Base-by-base conservation (phyloP, 169 alveolate genomes). In the Plasmodium billcollinsi region DNA sequence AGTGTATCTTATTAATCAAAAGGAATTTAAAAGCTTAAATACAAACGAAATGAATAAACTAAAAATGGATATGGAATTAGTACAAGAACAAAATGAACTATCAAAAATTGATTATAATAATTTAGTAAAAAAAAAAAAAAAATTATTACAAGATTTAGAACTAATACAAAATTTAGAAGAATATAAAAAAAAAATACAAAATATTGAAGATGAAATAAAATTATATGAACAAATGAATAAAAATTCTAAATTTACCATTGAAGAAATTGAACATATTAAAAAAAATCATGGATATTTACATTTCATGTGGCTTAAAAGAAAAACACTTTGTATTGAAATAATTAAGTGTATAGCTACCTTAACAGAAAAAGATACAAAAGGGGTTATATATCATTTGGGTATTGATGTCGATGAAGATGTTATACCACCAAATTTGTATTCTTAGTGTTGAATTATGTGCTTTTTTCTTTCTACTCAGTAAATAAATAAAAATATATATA, bases 1-100 rank as follows among this genome's bases (percentile, higher is more conserved):
- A 89, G 95, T 95, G 15, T 95, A 95, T 62, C 66, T 95, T 33
- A 73, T 95, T n/a, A 94, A 95, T 58, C 95, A 95, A 73, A 94
- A 94, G 14, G 89, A 86, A 26, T 88, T 83, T 59, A 70, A 92
- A 65, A 69, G 90, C 43, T 61, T 80, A 67, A 47, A 80, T 69
- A 14, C 56, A 39, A 56, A 80, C 7, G 85, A 80, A 67, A 69
- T 69, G 39, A 62, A 7, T 14, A 69, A 80, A 15, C 70, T 80
- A 80, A 67, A 80, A 69, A 80, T 67, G 47, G 65, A 58, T 61
- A 80, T 80, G 3, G 83, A 80, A 33, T 14, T 52, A 8, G 86
- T 67, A 26, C 67, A 63, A 80, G 49, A 52, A 61, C 74, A 80
- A 24, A 70, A 33, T 1, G 90, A 80, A 70, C 20, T 69, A 54